phyloP scores from a whole-genome alignment of 352 stramenopile genomes.

The Globisporangium irregulare region DNA sequence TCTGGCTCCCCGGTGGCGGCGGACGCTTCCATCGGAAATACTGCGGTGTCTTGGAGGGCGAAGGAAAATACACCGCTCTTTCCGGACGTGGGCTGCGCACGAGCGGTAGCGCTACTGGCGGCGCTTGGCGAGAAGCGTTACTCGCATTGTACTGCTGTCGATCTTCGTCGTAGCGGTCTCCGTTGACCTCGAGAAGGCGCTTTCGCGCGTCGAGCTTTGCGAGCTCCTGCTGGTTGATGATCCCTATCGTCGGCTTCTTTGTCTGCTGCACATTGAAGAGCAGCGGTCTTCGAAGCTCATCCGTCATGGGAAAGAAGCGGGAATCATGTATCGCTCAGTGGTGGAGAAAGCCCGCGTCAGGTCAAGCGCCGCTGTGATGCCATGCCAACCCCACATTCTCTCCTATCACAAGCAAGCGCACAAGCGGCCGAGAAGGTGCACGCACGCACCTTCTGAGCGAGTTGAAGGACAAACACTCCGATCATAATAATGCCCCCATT shows the following conservation, averaged over 20 bases:
- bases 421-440: neutral
- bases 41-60: slow-evolving; percentile 44
- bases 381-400: neutral
- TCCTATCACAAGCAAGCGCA: neutral
- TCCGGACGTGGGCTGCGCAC: slow-evolving; percentile 39
- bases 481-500: neutral
- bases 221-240: slow-evolving; percentile 51
- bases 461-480: neutral
- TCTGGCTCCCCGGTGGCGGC: slow-evolving; percentile 3
- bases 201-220: slow-evolving; percentile 30
- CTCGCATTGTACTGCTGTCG: neutral
- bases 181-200: slow-evolving; percentile 6
- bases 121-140: slow-evolving; percentile 9
- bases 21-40: slow-evolving; percentile 68
- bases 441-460: neutral
- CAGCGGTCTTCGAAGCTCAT: slow-evolving; percentile 51
- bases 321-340: too few relatives aligned
- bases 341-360: neutral
- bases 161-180: slow-evolving; percentile 19
- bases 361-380: neutral
- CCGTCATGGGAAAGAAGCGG: slow-evolving; percentile 27
- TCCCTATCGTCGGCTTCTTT: slow-evolving; percentile 34
- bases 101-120: slow-evolving; percentile 47
- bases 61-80: slow-evolving; percentile 36
- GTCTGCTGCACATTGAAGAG: slow-evolving; percentile 51